A percentile compares a stretch with the other conserved stretches of the same genome.
These are phyloP conservation scores for Lyophyllum decastes DNA, from an alignment of 768 basidiomycete genomes.

Conservation along the genomic window DNA sequence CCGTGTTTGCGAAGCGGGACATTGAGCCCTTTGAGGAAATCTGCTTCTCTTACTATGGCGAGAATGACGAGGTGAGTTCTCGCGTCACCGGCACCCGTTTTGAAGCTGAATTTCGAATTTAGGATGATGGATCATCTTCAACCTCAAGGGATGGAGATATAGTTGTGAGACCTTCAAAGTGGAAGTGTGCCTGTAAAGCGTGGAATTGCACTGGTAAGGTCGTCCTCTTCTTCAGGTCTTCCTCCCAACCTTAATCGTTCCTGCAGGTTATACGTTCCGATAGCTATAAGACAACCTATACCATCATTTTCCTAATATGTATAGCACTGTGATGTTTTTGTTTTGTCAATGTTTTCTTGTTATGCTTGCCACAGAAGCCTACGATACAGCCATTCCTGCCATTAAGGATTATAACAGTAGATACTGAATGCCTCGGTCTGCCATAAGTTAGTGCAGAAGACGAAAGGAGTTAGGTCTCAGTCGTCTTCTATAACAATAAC, in stretches of 20 bases:
- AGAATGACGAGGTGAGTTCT: conserved; percentile 35
- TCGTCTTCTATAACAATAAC: conserved; percentile 45
- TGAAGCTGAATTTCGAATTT: neutral
- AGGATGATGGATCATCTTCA: conserved; percentile 1
- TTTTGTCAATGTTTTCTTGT: neutral
- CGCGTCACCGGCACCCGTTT: conserved; percentile 24
- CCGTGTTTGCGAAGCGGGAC: conserved; percentile 66
- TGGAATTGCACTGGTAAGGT: conserved; percentile 47
- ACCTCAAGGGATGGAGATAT: conserved; percentile 10
- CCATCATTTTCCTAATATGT: neutral
- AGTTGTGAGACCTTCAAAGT: too few relatives aligned
- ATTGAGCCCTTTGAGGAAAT: conserved; percentile 70
- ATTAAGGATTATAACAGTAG: too few relatives aligned
- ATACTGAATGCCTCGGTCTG: too few relatives aligned
- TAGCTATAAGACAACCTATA: conserved; percentile 5
- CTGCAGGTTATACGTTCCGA: conserved; percentile 21
- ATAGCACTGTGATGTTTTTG: neutral
- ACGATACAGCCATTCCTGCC: neutral
- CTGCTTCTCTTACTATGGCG: conserved; percentile 74
- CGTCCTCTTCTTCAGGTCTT: neutral
- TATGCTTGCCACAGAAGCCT: neutral
- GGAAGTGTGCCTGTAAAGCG: conserved; percentile 51
- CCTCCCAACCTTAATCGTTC: neutral
- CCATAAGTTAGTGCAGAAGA: neutral
- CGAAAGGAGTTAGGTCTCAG: neutral